These are phyloP conservation scores for Pleurotus tuoliensis DNA, from an alignment of 768 basidiomycete species.

Conservation along the genomic window DNA sequence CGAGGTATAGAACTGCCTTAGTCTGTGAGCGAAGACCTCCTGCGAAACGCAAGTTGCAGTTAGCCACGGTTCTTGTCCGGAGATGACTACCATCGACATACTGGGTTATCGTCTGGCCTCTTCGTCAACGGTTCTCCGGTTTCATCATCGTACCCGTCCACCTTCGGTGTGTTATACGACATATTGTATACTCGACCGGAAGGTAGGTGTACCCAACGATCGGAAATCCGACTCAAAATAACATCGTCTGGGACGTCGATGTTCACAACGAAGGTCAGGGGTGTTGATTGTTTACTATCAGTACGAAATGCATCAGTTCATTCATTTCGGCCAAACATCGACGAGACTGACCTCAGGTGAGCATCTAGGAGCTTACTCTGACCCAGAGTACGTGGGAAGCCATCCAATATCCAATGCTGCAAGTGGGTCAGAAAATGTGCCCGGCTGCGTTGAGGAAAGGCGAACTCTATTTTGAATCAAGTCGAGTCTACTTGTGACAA, in stretches of 20 bases:
- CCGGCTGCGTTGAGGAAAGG: not conserved
- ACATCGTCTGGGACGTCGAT: conserved; percentile 86
- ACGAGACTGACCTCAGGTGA: conserved; percentile 56
- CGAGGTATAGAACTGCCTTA: conserved; percentile 71
- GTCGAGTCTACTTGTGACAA: conserved; percentile 72
- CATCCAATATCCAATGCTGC: conserved; percentile 90
- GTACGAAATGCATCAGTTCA: not conserved
- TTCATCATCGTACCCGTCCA: conserved; percentile 76
- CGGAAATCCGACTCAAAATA: conserved; percentile 82
- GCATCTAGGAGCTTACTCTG: conserved; percentile 79
- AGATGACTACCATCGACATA: conserved; percentile 29
- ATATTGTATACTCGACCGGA: conserved; percentile 90
- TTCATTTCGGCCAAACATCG: not conserved
- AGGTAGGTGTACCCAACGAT: conserved; percentile 85
- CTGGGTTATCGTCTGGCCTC: conserved; percentile 87
- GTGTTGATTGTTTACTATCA: conserved; percentile 53
- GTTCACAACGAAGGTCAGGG: conserved; percentile 80
- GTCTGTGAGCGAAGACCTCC: conserved; percentile 76
- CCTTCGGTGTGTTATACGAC: conserved; percentile 81
- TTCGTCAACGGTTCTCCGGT: conserved; percentile 88
- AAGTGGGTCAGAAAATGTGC: not conserved
- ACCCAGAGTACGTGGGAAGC: conserved; percentile 86
- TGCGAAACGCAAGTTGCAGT: conserved; percentile 22
- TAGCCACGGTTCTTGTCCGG: not conserved
- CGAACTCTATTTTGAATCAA: conserved; percentile 60